Conservation (phyloP, 1,284 basidiomycete species). For the Entoloma clypeatum region DNA sequence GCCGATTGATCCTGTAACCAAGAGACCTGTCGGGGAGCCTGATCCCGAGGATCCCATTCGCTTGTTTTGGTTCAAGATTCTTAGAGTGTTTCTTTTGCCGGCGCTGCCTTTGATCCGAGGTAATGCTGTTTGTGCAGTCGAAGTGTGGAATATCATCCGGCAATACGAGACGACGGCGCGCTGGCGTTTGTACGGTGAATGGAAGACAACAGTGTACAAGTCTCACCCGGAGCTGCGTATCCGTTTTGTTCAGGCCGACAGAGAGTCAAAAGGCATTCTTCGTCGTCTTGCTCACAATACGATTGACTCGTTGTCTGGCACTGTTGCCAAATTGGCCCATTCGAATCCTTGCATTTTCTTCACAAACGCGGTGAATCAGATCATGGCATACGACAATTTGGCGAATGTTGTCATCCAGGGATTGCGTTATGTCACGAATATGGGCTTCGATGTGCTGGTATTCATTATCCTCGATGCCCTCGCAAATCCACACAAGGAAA, state of each 20-base stretch:
- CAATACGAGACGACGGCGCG: constrained; percentile 77
- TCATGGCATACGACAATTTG: constrained; percentile 96
- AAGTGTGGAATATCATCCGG: constrained; percentile 84
- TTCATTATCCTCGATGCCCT: constrained; percentile 88
- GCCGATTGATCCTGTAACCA: constrained; percentile 50
- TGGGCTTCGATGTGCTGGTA: constrained; percentile 92
- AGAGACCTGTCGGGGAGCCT: constrained; percentile 47
- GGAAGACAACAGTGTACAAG: constrained; percentile 74
- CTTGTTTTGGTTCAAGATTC: constrained; percentile 76
- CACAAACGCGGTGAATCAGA: constrained; percentile 85
- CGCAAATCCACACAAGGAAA: constrained; percentile 79
- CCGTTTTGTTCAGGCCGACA: constrained; percentile 66
- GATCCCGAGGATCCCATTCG: constrained; percentile 56
- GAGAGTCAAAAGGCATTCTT: constrained; percentile 78
- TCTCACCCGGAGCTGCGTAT: constrained; percentile 74
- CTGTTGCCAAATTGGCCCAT: constrained; percentile 92
- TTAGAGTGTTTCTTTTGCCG: constrained; percentile 83
- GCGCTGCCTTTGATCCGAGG: constrained; percentile 82
- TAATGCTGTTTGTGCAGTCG: constrained; percentile 83
- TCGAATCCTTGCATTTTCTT: constrained; percentile 94
- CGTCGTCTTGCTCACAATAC: constrained; percentile 81
- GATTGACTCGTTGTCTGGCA: constrained; percentile 77
- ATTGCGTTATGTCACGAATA: constrained; percentile 84
- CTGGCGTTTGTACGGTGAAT: constrained; percentile 93
- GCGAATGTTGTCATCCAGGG: constrained; percentile 88